These are phyloP conservation scores for Plasmopara muralis DNA, from an alignment of 352 stramenopile species.

Conservation along the genomic window DNA sequence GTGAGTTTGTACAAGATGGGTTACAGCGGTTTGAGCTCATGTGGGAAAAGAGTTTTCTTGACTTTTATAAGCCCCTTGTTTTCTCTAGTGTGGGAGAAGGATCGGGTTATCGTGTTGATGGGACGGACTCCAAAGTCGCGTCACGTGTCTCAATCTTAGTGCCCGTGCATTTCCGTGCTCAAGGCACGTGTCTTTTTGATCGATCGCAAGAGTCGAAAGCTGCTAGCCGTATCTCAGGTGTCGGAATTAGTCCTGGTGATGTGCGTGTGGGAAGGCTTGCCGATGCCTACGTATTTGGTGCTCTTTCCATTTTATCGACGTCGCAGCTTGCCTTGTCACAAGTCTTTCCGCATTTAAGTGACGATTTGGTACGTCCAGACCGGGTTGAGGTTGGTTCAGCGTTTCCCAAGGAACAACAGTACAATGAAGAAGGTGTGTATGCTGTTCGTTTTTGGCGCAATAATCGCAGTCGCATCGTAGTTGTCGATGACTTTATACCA, in stretches of 20 bases:
- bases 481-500: constrained; percentile 82
- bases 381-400: constrained; percentile 45
- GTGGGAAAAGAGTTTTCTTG: constrained; percentile 78
- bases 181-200: constrained; percentile 77
- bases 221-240: constrained; percentile 47
- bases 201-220: constrained; percentile 46
- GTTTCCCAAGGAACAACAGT: constrained; percentile 72
- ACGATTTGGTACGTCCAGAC: constrained; percentile 51
- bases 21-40: constrained; percentile 76
- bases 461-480: constrained; percentile 72
- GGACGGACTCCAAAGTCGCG: constrained; percentile 40
- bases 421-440: constrained; percentile 86
- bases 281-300: constrained; percentile 76
- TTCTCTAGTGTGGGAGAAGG: constrained; percentile 69
- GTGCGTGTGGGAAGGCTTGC: constrained; percentile 59
- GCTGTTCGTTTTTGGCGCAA: constrained; percentile 81
- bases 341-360: constrained; percentile 57
- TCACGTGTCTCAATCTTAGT: constrained; percentile 74
- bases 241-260: constrained; percentile 58
- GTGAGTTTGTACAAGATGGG: constrained; percentile 74
- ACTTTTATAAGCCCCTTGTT: constrained; percentile 70
- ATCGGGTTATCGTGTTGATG: constrained; percentile 63
- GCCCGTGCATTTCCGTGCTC: constrained; percentile 68
- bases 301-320: constrained; percentile 75
- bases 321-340: constrained; percentile 69